Conservation (phyloP, 108 stramenopile genomes). For the Cylindrotheca fusiformis region DNA sequence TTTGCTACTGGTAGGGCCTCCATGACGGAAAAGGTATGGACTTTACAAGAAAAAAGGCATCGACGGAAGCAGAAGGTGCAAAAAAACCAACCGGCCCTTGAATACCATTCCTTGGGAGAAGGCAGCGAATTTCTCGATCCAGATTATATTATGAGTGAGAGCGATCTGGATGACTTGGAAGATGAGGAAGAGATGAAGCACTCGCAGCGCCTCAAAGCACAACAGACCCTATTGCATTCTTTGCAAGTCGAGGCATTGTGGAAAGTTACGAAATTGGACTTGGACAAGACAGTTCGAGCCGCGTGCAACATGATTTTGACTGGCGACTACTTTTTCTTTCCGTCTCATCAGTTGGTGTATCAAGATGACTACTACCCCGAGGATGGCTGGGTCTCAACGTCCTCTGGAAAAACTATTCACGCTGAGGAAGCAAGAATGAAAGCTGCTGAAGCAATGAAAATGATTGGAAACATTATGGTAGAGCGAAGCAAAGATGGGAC, state of each 20-base stretch:
- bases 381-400: slow-evolving; percentile 33
- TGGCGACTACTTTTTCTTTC: slow-evolving; percentile 58
- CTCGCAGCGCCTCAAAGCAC: slow-evolving; percentile 42
- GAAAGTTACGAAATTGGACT: slow-evolving; percentile 79
- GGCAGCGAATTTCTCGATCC: neutral
- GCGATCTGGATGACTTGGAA: slow-evolving; percentile 9
- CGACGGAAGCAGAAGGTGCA: slow-evolving; percentile 5
- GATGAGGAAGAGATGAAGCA: slow-evolving; percentile 49
- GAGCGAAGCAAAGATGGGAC: slow-evolving; percentile 71
- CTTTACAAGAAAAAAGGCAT: slow-evolving; percentile 13
- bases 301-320: slow-evolving; percentile 65
- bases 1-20: slow-evolving; percentile 48
- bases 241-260: slow-evolving; percentile 79
- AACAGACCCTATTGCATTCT: slow-evolving; percentile 51
- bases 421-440: slow-evolving; percentile 49
- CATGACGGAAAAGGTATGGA: slow-evolving; percentile 46
- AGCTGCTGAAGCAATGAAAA: slow-evolving; percentile 63
- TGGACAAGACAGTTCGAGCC: slow-evolving; percentile 59
- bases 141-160: neutral
- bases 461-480: slow-evolving; percentile 78
- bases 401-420: slow-evolving; percentile 28
- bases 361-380: slow-evolving; percentile 4
- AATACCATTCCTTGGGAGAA: slow-evolving; percentile 8
- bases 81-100: neutral
- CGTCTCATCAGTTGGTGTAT: slow-evolving; percentile 43